A percentile compares a stretch with the other conserved stretches of the same genome.
phyloP scores from a whole-genome alignment of 768 basidiomycete genomes.

The Leccinum imitatum region DNA sequence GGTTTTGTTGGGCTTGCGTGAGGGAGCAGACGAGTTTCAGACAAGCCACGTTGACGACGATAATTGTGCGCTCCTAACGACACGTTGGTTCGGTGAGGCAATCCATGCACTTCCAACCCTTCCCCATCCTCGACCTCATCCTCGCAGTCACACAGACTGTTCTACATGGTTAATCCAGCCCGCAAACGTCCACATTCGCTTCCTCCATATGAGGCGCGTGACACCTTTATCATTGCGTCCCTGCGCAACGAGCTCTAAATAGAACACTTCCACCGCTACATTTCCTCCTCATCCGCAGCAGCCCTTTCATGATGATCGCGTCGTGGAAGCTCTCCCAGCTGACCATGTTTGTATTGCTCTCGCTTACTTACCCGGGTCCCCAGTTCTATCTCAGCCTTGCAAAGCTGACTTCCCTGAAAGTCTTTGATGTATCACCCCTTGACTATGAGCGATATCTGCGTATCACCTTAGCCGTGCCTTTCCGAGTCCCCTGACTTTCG shows the following conservation, averaged over 20 bases:
- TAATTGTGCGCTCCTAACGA: slow-evolving; percentile 31
- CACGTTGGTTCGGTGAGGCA: slow-evolving; percentile 33
- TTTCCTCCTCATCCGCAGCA: slow-evolving; percentile 15
- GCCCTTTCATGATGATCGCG: slow-evolving; percentile 31
- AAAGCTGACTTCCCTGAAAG: slow-evolving; percentile 26
- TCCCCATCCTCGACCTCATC: slow-evolving; percentile 36
- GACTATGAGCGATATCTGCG: slow-evolving; percentile 10
- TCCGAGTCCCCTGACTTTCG: slow-evolving; percentile 5
- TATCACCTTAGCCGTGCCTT: not conserved
- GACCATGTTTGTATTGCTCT: slow-evolving; percentile 22
- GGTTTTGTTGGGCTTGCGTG: slow-evolving; percentile 37
- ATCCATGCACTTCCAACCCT: slow-evolving; percentile 17
- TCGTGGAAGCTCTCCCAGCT: slow-evolving; percentile 19
- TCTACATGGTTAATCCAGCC: slow-evolving; percentile 21
- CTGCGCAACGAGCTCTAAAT: slow-evolving; percentile 41
- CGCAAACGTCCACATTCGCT: slow-evolving; percentile 33
- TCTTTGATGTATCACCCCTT: slow-evolving; percentile 30
- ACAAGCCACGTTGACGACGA: slow-evolving; percentile 26
- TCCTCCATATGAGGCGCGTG: slow-evolving; percentile 36
- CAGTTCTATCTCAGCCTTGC: slow-evolving; percentile 32
- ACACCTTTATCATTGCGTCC: slow-evolving; percentile 29
- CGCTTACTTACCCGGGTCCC: slow-evolving; percentile 2
- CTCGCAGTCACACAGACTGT: not conserved
- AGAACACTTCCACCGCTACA: slow-evolving; percentile 22
- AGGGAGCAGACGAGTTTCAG: slow-evolving; percentile 29